phyloP scores from a whole-genome alignment of 352 stramenopile genomes.

The Lagenidium giganteum region DNA sequence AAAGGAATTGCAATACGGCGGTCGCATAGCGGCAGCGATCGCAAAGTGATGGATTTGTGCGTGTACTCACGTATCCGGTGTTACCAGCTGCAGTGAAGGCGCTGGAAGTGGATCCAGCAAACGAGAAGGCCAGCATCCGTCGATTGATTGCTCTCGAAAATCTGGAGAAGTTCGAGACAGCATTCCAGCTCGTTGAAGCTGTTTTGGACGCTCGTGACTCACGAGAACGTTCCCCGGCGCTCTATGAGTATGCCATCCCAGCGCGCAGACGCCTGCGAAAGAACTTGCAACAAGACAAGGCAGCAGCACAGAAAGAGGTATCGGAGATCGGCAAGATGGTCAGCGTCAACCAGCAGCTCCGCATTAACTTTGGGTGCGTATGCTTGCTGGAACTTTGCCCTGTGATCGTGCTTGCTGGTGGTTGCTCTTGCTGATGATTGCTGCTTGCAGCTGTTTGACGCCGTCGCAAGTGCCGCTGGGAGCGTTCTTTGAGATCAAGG shows the following conservation, averaged over 20 bases:
- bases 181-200: conserved; percentile 34
- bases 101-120: conserved; percentile 41
- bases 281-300: conserved; percentile 42
- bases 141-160: conserved; percentile 66
- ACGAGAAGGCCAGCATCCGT: conserved; percentile 64
- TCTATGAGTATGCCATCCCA: conserved; percentile 55
- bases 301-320: conserved; percentile 41
- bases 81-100: conserved; percentile 45
- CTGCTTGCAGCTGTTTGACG: conserved; percentile 36
- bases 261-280: conserved; percentile 45
- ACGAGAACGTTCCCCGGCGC: conserved; percentile 9
- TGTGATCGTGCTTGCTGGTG: neutral
- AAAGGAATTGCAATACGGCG: no score
- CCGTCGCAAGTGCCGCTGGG: conserved; percentile 43
- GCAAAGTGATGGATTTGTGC: neutral
- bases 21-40: neutral
- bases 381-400: neutral
- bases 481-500: conserved; percentile 49
- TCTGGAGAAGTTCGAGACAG: conserved; percentile 70
- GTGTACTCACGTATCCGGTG: neutral
- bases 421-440: conserved; percentile 7
- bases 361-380: conserved; percentile 71
- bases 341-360: conserved; percentile 69
- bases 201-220: conserved; percentile 25
- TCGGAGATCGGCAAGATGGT: conserved; percentile 70